Evolutionary conservation across 2,329 filamentous ascomycete species (phyloP).

Genomic region (Gaeumannomyces sp.): DNA sequence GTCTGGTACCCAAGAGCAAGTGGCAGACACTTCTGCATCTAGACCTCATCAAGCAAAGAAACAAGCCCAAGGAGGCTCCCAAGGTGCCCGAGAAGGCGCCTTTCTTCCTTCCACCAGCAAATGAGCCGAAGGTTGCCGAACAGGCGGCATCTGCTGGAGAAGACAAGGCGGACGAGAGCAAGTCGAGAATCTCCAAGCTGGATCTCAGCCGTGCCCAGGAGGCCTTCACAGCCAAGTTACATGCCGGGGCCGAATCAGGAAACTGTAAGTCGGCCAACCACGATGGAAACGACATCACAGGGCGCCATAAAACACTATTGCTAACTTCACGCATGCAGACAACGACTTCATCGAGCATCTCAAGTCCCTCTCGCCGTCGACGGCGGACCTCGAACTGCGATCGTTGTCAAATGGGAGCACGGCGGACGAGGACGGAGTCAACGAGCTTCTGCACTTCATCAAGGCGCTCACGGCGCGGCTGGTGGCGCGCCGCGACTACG

Average conservation of each 20-base stretch:
- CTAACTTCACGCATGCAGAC: conserved; percentile 32
- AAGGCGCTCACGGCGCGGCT: conserved; percentile 69
- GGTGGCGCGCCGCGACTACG: conserved; percentile 70
- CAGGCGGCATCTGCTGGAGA: conserved; percentile 22
- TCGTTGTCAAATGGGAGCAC: conserved; percentile 53
- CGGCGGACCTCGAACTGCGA: conserved; percentile 84
- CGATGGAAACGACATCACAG: background rate
- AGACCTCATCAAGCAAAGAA: conserved; percentile 86
- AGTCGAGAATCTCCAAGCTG: conserved; percentile 64
- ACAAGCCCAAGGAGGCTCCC: conserved; percentile 87
- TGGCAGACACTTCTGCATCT: conserved; percentile 95
- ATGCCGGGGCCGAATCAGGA: conserved; percentile 43
- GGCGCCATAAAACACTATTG: background rate
- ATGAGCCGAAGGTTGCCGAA: conserved; percentile 10
- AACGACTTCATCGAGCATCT: conserved; percentile 69
- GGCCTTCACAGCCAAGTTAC: conserved; percentile 51
- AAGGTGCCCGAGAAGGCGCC: conserved; percentile 91
- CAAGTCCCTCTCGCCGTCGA: conserved; percentile 73
- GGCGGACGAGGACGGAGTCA: conserved; percentile 30
- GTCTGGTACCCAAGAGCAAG: conserved; percentile 78
- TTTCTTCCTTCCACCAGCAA: conserved; percentile 19
- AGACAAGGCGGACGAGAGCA: conserved; percentile 36
- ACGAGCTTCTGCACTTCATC: conserved; percentile 76
- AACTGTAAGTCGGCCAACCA: conserved; percentile 48
- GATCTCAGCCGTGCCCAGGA: conserved; percentile 53